phyloP scores from a whole-genome alignment of 2,329 filamentous ascomycete species.

The Botryotinia convoluta region DNA sequence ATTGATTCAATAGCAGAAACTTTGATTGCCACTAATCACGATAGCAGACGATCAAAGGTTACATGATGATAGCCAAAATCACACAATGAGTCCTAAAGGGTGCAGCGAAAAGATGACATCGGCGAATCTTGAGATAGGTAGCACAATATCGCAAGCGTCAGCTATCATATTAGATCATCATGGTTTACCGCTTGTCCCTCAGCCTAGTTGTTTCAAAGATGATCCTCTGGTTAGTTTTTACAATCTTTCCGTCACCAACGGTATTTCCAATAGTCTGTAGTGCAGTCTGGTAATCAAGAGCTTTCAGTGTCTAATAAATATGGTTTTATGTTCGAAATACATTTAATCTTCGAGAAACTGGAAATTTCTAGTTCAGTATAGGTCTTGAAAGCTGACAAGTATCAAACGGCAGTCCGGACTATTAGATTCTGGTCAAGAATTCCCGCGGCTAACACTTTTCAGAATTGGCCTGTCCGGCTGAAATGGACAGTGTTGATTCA shows the following conservation, averaged over 20 bases:
- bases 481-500: neutral
- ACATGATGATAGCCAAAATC: neutral
- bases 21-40: no score
- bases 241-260: neutral
- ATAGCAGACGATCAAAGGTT: neutral
- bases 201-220: neutral
- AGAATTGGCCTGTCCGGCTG: neutral
- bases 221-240: neutral
- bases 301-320: neutral
- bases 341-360: neutral
- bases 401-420: neutral
- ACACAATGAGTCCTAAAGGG: neutral
- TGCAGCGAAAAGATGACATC: neutral
- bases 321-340: neutral
- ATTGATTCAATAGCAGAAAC: neutral
- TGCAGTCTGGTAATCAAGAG: neutral
- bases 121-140: neutral
- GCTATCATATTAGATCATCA: neutral
- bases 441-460: neutral
- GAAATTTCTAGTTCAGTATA: neutral
- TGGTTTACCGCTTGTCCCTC: neutral
- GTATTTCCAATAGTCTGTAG: neutral
- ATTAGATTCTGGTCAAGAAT: neutral
- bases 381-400: neutral
- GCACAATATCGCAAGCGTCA: neutral